Evolutionary conservation across 129 eudicot genomes (phyloP).

Genomic region (Logfia minima): DNA sequence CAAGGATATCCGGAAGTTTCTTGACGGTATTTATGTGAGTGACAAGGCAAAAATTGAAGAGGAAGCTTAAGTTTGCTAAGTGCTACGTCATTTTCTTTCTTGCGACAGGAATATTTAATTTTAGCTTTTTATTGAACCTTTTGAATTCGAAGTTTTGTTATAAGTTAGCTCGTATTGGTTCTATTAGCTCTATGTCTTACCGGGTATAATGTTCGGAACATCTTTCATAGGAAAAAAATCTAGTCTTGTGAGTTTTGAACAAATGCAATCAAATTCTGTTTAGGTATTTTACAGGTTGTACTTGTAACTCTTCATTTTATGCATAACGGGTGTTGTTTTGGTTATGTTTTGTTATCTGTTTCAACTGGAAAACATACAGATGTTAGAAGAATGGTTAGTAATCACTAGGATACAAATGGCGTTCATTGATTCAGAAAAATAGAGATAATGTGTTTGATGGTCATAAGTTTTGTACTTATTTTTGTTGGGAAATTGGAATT

Average conservation of each 20-base stretch:
- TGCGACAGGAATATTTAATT: neutral
- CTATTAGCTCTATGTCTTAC: neutral
- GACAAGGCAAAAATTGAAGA: conserved; percentile 7
- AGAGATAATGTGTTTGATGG: no score
- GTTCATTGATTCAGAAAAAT: no score
- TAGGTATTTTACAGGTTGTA: neutral
- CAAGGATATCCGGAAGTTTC: conserved; percentile 58
- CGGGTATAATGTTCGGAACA: neutral
- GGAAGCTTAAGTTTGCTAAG: neutral
- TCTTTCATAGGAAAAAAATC: neutral
- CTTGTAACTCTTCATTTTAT: no score
- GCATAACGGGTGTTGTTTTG: no score
- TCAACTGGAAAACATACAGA: no score
- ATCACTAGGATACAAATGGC: no score
- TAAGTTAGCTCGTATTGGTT: neutral
- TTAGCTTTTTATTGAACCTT: neutral
- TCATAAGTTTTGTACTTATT: no score
- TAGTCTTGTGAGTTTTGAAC: neutral
- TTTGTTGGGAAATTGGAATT: no score
- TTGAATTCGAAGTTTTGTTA: neutral
- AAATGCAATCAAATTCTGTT: neutral
- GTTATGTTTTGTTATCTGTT: no score
- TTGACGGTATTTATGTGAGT: conserved; percentile 41
- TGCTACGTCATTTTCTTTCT: neutral
- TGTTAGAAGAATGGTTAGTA: no score